A percentile compares a stretch with the other conserved stretches of the same genome.
phyloP scores from a whole-genome alignment of 768 basidiomycete genomes.

The Suillus cothurnatus region DNA sequence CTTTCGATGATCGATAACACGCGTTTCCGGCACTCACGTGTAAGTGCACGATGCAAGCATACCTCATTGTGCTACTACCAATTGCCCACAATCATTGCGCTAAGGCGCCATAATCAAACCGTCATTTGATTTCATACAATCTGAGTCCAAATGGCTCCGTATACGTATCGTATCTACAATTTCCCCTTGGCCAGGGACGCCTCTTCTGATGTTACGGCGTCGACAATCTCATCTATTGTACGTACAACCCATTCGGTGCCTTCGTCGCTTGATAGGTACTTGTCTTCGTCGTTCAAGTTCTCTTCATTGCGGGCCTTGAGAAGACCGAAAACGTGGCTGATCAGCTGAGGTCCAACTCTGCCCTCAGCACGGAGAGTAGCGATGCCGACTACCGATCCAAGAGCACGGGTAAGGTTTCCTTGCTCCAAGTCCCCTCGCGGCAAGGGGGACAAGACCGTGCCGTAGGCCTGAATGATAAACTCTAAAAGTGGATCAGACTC shows the following conservation, averaged over 20 bases:
- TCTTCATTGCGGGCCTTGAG: constrained; percentile 75
- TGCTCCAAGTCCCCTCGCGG: constrained; percentile 69
- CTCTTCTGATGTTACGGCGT: constrained; percentile 59
- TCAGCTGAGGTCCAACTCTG: constrained; percentile 84
- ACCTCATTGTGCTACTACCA: constrained; percentile 15
- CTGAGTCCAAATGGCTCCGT: constrained; percentile 19
- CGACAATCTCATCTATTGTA: constrained; percentile 78
- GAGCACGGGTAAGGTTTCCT: constrained; percentile 81
- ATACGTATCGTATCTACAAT: constrained; percentile 45
- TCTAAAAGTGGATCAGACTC: constrained; percentile 43
- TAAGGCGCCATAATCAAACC: constrained; percentile 30
- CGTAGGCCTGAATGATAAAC: constrained; percentile 88
- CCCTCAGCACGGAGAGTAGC: constrained; percentile 85
- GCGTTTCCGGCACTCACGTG: constrained; percentile 34
- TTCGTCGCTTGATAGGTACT: constrained; percentile 82
- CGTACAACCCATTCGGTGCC: constrained; percentile 89
- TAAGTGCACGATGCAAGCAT: constrained; percentile 31
- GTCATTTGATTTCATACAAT: constrained; percentile 32
- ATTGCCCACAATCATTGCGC: constrained; percentile 20
- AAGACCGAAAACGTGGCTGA: constrained; percentile 87
- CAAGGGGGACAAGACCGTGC: constrained; percentile 74
- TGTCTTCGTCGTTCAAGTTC: constrained; percentile 67
- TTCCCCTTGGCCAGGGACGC: constrained; percentile 52
- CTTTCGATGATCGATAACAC: constrained; percentile 24
- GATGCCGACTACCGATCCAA: constrained; percentile 84